A percentile compares a stretch with the other conserved stretches of the same genome.
These are phyloP conservation scores for Botrytis sinoallii DNA, from an alignment of 2,329 filamentous ascomycete species.

Conservation along the genomic window DNA sequence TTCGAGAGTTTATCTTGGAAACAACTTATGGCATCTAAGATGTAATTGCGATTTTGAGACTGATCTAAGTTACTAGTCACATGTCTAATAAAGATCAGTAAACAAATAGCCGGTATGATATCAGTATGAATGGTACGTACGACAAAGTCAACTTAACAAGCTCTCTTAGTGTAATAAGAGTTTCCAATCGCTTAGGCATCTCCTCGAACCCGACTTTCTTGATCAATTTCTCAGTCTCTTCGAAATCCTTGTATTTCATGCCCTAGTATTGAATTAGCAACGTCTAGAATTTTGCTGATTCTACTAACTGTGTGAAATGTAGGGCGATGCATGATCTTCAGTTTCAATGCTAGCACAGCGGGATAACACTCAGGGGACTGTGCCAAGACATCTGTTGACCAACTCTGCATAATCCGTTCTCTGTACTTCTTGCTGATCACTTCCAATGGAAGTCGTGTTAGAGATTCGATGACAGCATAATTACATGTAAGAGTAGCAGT, in stretches of 20 bases:
- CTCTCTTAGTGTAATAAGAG: constrained; percentile 21
- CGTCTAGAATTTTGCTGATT: not conserved
- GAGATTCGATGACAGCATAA: constrained; percentile 29
- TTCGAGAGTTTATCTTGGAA: constrained; percentile 30
- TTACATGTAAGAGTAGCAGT: constrained; percentile 26
- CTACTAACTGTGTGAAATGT: constrained; percentile 46
- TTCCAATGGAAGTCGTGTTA: constrained; percentile 37
- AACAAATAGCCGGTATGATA: not conserved
- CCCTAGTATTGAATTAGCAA: constrained; percentile 21
- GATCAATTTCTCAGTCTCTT: constrained; percentile 34
- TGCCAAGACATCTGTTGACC: constrained; percentile 21
- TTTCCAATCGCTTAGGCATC: constrained; percentile 9
- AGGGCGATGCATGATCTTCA: constrained; percentile 50
- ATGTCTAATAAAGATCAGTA: constrained; percentile 27
- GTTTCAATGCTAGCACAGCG: constrained; percentile 44
- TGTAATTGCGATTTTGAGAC: constrained; percentile 31
- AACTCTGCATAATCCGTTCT: constrained; percentile 44
- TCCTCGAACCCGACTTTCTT: constrained; percentile 17
- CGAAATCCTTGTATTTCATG: constrained; percentile 41
- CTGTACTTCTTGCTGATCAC: constrained; percentile 44
- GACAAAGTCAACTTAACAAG: constrained; percentile 30
- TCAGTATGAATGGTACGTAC: constrained; percentile 23
- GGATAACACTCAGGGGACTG: constrained; percentile 25
- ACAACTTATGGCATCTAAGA: constrained; percentile 27
- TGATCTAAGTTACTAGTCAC: constrained; percentile 33